Base-by-base conservation (phyloP, 2,329 filamentous ascomycete genomes). In the Periglandula ipomoeae region DNA sequence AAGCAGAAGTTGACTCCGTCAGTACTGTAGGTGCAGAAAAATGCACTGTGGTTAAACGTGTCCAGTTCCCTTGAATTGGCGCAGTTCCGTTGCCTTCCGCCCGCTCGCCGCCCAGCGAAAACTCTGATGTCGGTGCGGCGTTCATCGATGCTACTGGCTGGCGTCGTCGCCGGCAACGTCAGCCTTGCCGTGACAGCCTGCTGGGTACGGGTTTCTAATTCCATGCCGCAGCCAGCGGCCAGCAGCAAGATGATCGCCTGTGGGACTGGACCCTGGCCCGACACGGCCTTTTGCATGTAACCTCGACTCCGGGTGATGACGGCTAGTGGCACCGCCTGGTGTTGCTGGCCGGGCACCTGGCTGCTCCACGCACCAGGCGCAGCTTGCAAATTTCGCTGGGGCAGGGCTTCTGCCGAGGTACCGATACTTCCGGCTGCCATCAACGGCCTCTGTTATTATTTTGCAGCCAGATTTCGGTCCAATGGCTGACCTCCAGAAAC, bases 171-270 rank as follows among this genome's bases (percentile, higher is more conserved):
- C 27, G 30, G 42, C 42, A 24, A 22, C 30, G 10, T 44, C 22
- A 22, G 24, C 24, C 27, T 23, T 34, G 41, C 41, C 23, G 15
- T 9, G 22, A 17, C 23, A 27, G 39, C 5, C 39, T 42, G 22
- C 32, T 37, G 43, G 43, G 43, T 37, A 45, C 43, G 43, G 43
- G 43, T 45, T 45, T 35, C 43, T 37, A 30, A 30, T 43, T 19
- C 40, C 13, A 9, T n/a, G 40, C n/a, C n/a, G n/a, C n/a, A n/a
- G n/a, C n/a, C n/a, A n/a, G n/a, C n/a, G n/a, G n/a, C n/a, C 24
- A 45, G 19, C 19, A 26, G 24, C 37, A n/a, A 22, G 35, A 17
- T 34, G 27, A 30, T 35, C 35, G 24, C 23, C n/a, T 32, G 19
- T 37, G 20, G 44, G 10, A n/a, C n/a, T 46, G 27, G 35, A 40